phyloP scores from a whole-genome alignment of 2,329 filamentous ascomycete species.

The Calonectria hongkongensis region DNA sequence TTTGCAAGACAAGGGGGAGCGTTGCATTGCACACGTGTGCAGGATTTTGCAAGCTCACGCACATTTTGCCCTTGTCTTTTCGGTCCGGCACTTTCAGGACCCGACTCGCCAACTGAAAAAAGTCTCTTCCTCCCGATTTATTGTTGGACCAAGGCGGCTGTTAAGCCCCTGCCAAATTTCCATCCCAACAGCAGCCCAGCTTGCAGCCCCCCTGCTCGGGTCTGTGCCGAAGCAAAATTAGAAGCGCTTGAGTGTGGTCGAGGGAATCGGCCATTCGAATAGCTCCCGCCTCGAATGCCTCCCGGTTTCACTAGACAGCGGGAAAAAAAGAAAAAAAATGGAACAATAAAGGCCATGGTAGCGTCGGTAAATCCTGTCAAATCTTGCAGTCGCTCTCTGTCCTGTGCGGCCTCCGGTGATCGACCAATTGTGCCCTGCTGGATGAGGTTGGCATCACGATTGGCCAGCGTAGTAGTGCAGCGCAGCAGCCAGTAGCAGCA shows the following conservation, averaged over 20 bases:
- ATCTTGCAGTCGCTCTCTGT: not conserved
- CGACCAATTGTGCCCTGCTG: not conserved
- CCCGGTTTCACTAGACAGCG: conserved; percentile 23
- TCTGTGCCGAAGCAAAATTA: conserved; percentile 38
- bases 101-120: not conserved
- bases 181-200: conserved; percentile 33
- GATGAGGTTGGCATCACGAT: conserved; percentile 30
- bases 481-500: not conserved
- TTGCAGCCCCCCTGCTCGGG: conserved; percentile 31
- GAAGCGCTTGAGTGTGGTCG: conserved; percentile 34
- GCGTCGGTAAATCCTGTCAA: not conserved
- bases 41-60: conserved; percentile 19
- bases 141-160: conserved; percentile 17
- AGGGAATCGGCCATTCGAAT: conserved; percentile 8
- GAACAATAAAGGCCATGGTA: conserved; percentile 17
- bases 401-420: conserved; percentile 19
- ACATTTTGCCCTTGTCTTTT: conserved; percentile 13
- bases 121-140: not conserved
- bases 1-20: conserved; percentile 22
- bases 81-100: conserved; percentile 5
- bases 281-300: conserved; percentile 35
- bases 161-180: conserved; percentile 29
- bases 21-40: conserved; percentile 21
- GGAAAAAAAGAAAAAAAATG: conserved; percentile 25
- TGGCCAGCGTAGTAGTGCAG: conserved; percentile 9